Percentiles rank a stretch among this genome's conserved stretches.
Evolutionary conservation across 768 basidiomycete species (phyloP).

Genomic region (Boletus barrowsii): DNA sequence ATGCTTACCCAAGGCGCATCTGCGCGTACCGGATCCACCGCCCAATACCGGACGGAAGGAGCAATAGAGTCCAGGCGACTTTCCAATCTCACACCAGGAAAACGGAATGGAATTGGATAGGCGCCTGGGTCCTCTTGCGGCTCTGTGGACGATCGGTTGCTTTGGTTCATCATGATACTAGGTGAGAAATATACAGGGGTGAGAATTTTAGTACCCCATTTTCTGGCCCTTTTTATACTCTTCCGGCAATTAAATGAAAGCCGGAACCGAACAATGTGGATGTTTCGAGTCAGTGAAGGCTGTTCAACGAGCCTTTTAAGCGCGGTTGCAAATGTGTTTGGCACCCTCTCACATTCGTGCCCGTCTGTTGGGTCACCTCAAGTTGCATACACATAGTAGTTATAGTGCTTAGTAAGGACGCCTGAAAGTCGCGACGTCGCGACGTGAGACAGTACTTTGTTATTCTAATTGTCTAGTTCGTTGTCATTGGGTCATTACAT

Average conservation of each 20-base stretch:
- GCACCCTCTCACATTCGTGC: too few relatives aligned
- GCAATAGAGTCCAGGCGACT: conserved; percentile 19
- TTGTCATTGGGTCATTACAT: too few relatives aligned
- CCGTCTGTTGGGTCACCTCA: too few relatives aligned
- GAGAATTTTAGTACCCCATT: too few relatives aligned
- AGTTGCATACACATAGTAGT: too few relatives aligned
- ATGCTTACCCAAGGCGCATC: conserved; percentile 11
- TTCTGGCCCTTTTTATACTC: background rate
- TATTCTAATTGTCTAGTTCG: too few relatives aligned
- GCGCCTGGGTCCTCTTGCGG: conserved; percentile 11
- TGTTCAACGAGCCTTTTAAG: too few relatives aligned
- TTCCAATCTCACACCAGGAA: conserved; percentile 1
- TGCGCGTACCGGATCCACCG: background rate
- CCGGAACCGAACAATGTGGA: background rate
- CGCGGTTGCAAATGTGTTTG: too few relatives aligned
- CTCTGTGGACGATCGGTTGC: background rate
- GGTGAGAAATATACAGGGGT: fast-evolving
- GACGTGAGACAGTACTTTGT: too few relatives aligned
- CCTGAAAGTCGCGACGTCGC: too few relatives aligned
- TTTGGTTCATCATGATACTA: background rate
- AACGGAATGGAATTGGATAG: conserved; percentile 16
- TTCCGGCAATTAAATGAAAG: background rate
- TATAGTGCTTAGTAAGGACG: too few relatives aligned
- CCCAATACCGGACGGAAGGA: conserved; percentile 10
- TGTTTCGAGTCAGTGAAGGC: background rate